A percentile compares a stretch with the other conserved stretches of the same genome.
These are phyloP conservation scores for Coemansia reversa DNA, from an alignment of 192 early-diverging fungal genomes.

Conservation along the genomic window DNA sequence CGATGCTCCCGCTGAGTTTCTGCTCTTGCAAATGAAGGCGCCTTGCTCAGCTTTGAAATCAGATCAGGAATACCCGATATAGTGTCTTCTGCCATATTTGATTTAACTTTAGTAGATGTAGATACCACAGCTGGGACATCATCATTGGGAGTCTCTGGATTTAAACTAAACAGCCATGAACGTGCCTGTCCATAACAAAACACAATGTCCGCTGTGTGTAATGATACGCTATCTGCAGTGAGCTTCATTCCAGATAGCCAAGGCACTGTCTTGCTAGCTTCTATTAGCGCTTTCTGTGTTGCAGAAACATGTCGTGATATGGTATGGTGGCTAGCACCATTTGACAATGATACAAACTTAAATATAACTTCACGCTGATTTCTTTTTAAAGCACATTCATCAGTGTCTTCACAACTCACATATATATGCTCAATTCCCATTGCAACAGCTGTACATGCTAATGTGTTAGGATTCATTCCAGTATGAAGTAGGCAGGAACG, in stretches of 20 bases:
- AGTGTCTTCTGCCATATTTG: neutral
- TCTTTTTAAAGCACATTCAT: too few relatives aligned
- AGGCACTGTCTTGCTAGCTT: slow-evolving; percentile 21
- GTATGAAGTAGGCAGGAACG: too few relatives aligned
- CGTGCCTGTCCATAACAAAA: slow-evolving; percentile 20
- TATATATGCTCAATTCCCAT: too few relatives aligned
- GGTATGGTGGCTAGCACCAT: slow-evolving; percentile 15
- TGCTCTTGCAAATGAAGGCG: slow-evolving; percentile 27
- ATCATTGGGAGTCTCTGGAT: neutral
- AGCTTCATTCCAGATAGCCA: slow-evolving; percentile 17
- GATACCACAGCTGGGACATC: neutral
- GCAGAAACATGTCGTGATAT: slow-evolving; percentile 1
- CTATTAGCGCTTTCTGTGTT: slow-evolving; percentile 9
- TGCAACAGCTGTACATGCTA: too few relatives aligned
- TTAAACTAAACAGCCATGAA: slow-evolving; percentile 22
- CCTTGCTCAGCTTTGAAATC: slow-evolving; percentile 10
- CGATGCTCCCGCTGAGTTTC: slow-evolving; percentile 11
- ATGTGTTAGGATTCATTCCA: too few relatives aligned
- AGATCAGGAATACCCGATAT: neutral
- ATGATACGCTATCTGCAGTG: slow-evolving; percentile 2
- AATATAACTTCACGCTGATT: too few relatives aligned
- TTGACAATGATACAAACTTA: too few relatives aligned
- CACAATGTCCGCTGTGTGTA: slow-evolving; percentile 24
- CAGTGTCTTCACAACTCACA: too few relatives aligned
- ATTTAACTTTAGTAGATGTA: neutral